These are phyloP conservation scores for Combretum micranthum DNA, from an alignment of 345 rosid genomes.

Conservation along the genomic window DNA sequence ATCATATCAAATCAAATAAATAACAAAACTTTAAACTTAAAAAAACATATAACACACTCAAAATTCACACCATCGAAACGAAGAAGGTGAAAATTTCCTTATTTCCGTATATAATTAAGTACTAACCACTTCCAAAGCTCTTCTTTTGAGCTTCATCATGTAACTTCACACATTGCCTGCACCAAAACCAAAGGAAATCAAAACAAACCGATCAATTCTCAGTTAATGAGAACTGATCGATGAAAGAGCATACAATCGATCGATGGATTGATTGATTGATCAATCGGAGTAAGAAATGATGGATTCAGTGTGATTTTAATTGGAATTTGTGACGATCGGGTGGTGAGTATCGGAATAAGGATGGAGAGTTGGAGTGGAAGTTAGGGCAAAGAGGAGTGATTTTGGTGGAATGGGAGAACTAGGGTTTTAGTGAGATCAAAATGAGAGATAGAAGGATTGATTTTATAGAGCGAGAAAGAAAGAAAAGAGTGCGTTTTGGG, in stretches of 20 bases:
- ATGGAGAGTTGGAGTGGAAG: neutral
- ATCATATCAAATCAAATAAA: too few species aligned
- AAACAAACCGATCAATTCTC: constrained; percentile 48
- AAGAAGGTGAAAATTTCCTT: neutral
- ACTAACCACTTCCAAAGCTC: constrained; percentile 83
- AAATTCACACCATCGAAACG: neutral
- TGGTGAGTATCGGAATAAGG: neutral
- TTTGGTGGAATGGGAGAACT: neutral
- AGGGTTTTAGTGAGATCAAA: constrained; percentile 21
- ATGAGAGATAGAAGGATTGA: neutral
- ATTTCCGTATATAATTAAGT: neutral
- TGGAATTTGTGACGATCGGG: constrained; percentile 11
- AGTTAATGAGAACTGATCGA: constrained; percentile 45
- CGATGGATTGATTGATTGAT: neutral
- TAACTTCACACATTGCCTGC: constrained; percentile 44
- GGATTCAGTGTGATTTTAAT: constrained; percentile 15
- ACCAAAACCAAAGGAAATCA: constrained; percentile 10
- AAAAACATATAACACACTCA: neutral
- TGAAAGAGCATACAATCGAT: neutral
- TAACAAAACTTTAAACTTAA: neutral
- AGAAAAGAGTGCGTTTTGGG: neutral
- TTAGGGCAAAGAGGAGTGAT: neutral
- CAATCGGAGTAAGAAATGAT: neutral
- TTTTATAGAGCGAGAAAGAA: constrained; percentile 3
- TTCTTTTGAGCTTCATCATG: constrained; percentile 72